Conservation (phyloP, 768 basidiomycete genomes). For the Cytidiella melzeri region DNA sequence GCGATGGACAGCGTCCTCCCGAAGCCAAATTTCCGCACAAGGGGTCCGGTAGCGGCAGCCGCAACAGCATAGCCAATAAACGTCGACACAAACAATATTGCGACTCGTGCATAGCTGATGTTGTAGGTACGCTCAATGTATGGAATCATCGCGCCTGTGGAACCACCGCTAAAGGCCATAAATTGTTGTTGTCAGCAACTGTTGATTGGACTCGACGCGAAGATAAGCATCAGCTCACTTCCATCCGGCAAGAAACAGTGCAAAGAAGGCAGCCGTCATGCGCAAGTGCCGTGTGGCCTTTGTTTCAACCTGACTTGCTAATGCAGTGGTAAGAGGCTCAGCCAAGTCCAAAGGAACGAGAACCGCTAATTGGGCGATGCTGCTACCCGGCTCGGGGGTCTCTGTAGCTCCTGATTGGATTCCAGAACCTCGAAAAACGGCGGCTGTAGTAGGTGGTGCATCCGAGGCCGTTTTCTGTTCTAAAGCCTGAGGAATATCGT, state of each 20-base stretch:
- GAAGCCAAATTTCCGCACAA: constrained; percentile 17
- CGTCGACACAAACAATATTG: constrained; percentile 20
- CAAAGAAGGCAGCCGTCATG: constrained; percentile 17
- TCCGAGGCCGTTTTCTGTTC: no score
- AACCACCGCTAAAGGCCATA: constrained; percentile 16
- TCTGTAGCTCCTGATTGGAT: no score
- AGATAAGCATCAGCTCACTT: constrained; percentile 21
- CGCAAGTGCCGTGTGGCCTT: constrained; percentile 13
- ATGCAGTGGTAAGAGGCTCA: constrained; percentile 5
- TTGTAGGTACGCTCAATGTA: constrained; percentile 19
- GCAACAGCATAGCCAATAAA: constrained; percentile 22
- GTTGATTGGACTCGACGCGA: neutral
- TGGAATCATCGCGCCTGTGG: constrained; percentile 22
- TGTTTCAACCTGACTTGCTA: neutral
- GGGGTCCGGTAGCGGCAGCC: constrained; percentile 16
- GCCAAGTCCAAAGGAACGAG: neutral
- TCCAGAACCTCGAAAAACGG: no score
- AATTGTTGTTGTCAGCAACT: neutral
- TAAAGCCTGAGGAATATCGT: no score
- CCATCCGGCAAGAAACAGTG: constrained; percentile 24
- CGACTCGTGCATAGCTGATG: constrained; percentile 21
- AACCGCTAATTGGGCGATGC: no score
- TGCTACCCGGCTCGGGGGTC: no score
- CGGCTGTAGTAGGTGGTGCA: no score
- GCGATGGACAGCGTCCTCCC: constrained; percentile 19